Base-by-base conservation (phyloP, 495 filamentous ascomycete species). In the Tetracladium setigerum region DNA sequence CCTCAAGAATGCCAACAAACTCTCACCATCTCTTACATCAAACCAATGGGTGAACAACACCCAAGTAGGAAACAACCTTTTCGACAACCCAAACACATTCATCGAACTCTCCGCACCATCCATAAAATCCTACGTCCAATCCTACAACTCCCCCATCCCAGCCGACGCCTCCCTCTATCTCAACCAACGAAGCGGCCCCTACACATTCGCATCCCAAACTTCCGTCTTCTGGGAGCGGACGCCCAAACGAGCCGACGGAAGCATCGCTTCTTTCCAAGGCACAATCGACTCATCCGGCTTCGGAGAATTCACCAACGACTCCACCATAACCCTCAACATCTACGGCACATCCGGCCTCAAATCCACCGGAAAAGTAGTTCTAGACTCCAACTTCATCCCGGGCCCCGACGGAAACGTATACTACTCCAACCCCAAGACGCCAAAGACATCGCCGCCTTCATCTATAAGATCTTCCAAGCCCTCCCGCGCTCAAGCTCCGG, bases 31-130 rank as follows among this genome's bases (percentile, higher is more conserved):
- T 14, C 45, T 49, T 13, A 49, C 52, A 12, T 42, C 57, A 5
- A 50, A 55, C 2, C 41, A 43, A 34, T 70, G 64, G 64, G 59
- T 70, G 30, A 54, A 63, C 46, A 67, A 65, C 48, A 53, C 57
- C 9, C 56, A 50, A 17, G 59, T 70, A 15, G 67, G 67, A 17
- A 53, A 54, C 27, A 58, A 60, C 33, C 63, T 70, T 38, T 70
- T 70, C 43, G 67, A 70, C 43, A 70, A 70, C 46, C 66, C 67
- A 6, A 70, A 70, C 31, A 70, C 67, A n/a, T 70, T 61, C 49
- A 64, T 70, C 52, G 66, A 68, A 37, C 47, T 70, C 14, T 52
- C 53, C 3, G 47, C 44, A 7, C 59, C 64, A 12, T 49, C 53
- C 8, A 53, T 68, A 34, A 31, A 62, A 37, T 65, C 67, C 12